These are phyloP conservation scores for Dendrobium huoshanense DNA, from an alignment of 106 monocot species.

Conservation along the genomic window DNA sequence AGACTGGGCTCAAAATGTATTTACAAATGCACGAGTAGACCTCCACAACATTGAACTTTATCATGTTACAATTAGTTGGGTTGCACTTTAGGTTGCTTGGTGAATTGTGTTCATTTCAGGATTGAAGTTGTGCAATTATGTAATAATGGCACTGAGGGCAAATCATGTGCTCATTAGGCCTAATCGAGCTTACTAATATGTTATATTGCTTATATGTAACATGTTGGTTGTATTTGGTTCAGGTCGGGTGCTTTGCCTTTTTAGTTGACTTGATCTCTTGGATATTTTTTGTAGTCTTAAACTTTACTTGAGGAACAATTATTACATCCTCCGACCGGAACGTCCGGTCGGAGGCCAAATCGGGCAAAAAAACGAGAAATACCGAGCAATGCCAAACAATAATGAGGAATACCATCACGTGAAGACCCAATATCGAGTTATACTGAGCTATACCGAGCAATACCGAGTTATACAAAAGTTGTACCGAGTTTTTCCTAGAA, in stretches of 20 bases:
- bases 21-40: neutral
- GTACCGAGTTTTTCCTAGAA: too few species aligned
- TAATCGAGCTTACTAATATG: neutral
- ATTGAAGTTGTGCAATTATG: neutral
- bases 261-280: neutral
- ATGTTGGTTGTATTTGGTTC: neutral
- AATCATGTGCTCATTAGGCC: neutral
- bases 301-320: too few species aligned
- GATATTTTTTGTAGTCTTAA: neutral
- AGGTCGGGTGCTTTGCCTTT: neutral
- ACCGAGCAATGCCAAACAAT: too few species aligned
- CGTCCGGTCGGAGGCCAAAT: too few species aligned
- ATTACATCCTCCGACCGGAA: too few species aligned
- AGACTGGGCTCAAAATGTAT: neutral
- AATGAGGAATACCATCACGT: too few species aligned
- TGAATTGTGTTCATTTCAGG: neutral
- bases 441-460: too few species aligned
- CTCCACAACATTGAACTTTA: neutral
- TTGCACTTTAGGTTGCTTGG: neutral
- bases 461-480: too few species aligned
- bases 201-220: neutral
- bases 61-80: neutral
- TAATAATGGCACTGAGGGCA: neutral
- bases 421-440: too few species aligned
- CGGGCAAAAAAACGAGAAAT: too few species aligned